phyloP scores from a whole-genome alignment of 23 red algal genomes.

The Gracilariopsis chorda region DNA sequence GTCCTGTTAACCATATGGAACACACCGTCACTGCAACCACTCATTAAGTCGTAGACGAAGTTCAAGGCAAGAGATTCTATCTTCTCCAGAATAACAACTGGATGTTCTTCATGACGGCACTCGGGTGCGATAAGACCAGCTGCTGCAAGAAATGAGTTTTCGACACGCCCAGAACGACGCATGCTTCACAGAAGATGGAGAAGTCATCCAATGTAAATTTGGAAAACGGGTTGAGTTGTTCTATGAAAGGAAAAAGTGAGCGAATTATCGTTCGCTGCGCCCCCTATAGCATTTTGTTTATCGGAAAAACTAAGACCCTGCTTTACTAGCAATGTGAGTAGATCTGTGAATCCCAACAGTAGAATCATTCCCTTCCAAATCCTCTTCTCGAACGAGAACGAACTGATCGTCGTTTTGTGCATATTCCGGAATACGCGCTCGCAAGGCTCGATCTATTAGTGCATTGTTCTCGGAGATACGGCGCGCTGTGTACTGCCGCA shows the following conservation, averaged over 20 bases:
- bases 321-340: background rate
- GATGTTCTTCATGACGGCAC: slow-evolving; percentile 7
- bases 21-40: slow-evolving; percentile 15
- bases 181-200: background rate
- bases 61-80: slow-evolving; percentile 31
- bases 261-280: no score
- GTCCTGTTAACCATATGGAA: slow-evolving; percentile 39
- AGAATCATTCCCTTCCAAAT: slow-evolving; percentile 46
- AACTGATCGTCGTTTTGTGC: slow-evolving; percentile 60
- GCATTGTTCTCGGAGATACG: slow-evolving; percentile 81
- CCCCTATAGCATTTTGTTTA: no score
- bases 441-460: slow-evolving; percentile 71
- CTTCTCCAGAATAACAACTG: background rate
- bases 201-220: no score
- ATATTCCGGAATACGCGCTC: slow-evolving; percentile 63
- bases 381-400: slow-evolving; percentile 49
- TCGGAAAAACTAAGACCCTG: background rate
- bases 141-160: slow-evolving; percentile 10
- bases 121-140: background rate
- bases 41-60: slow-evolving; percentile 12
- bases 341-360: slow-evolving; percentile 53
- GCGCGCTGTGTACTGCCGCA: slow-evolving; percentile 73
- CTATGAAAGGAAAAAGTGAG: no score
- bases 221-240: no score
- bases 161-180: background rate